Evolutionary conservation across 2,329 filamentous ascomycete species (phyloP).

Genomic region (Fusarium nygamai): DNA sequence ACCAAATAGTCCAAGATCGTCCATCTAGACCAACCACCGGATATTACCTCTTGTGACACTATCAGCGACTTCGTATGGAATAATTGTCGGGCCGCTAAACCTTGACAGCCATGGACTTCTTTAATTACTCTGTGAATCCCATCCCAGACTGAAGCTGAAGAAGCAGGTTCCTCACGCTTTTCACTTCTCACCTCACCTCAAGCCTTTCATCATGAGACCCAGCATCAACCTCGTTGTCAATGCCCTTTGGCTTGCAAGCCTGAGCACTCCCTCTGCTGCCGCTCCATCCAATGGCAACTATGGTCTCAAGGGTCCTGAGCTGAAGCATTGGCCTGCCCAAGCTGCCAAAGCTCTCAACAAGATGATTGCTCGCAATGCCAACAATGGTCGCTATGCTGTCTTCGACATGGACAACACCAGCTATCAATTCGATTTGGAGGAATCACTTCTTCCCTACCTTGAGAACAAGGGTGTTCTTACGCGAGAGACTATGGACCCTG

Average conservation of each 20-base stretch:
- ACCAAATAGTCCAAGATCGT: conserved; percentile 28
- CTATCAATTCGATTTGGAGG: conserved; percentile 55
- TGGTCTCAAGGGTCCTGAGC: conserved; percentile 34
- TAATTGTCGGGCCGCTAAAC: conserved; percentile 25
- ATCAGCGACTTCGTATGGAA: conserved; percentile 7
- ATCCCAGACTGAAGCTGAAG: not conserved
- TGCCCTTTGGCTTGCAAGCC: conserved; percentile 29
- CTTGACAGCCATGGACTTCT: not conserved
- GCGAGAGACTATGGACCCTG: conserved; percentile 53
- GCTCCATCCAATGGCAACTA: conserved; percentile 6
- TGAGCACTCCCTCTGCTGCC: conserved; percentile 15
- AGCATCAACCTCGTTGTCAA: conserved; percentile 12
- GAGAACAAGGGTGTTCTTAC: conserved; percentile 54
- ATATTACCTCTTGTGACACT: conserved; percentile 6
- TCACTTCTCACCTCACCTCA: not conserved
- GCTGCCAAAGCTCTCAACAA: conserved; percentile 49
- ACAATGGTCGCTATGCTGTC: conserved; percentile 51
- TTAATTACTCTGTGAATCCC: conserved; percentile 10
- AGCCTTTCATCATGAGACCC: conserved; percentile 22
- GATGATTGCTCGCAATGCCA: conserved; percentile 52
- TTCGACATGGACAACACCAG: conserved; percentile 60
- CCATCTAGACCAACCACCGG: conserved; percentile 9
- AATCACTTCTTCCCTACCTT: conserved; percentile 55
- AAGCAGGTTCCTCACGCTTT: conserved; percentile 1
- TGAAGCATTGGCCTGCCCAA: conserved; percentile 50